Percentiles rank a stretch among this genome's conserved stretches.
These are phyloP conservation scores for Populus deltoides DNA, from an alignment of 345 rosid species.

Conservation along the genomic window DNA sequence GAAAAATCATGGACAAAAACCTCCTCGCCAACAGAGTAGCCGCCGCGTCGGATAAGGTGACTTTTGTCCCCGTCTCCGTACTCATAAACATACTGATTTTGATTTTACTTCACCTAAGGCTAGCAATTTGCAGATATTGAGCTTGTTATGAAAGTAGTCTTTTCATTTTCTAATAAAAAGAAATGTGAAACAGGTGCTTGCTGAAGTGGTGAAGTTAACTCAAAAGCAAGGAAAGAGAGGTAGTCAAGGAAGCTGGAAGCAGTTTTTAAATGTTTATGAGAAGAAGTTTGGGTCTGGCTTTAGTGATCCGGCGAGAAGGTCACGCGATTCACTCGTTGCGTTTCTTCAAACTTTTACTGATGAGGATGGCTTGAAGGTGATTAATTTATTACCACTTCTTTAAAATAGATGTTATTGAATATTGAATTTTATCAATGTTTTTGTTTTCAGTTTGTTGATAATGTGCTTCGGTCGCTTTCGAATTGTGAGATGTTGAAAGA, in stretches of 20 bases:
- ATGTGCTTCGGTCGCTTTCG: conserved; percentile 39
- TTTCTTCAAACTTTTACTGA: conserved; percentile 56
- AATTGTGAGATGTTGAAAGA: conserved; percentile 42
- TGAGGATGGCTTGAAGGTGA: conserved; percentile 51
- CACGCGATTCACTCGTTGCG: conserved; percentile 49
- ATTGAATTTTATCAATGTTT: neutral
- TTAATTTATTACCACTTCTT: neutral
- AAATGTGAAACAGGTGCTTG: conserved; percentile 50
- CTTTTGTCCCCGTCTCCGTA: neutral
- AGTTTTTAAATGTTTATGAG: conserved; percentile 53
- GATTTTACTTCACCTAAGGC: neutral
- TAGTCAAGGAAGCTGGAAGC: conserved; percentile 64
- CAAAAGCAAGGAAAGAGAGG: conserved; percentile 61
- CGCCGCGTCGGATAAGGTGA: conserved; percentile 12
- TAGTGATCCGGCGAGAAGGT: conserved; percentile 72
- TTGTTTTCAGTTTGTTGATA: conserved; percentile 45
- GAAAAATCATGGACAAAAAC: conserved; percentile 10
- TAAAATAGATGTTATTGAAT: neutral
- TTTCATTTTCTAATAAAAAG: neutral
- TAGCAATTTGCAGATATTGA: neutral
- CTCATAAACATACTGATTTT: neutral
- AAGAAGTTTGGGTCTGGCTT: conserved; percentile 49
- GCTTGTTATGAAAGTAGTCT: neutral
- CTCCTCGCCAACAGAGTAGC: neutral
- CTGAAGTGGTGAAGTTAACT: conserved; percentile 56